Percentiles rank a stretch among this genome's conserved stretches.
phyloP scores from a whole-genome alignment of 352 stramenopile species.

The Globisporangium irregulare region DNA sequence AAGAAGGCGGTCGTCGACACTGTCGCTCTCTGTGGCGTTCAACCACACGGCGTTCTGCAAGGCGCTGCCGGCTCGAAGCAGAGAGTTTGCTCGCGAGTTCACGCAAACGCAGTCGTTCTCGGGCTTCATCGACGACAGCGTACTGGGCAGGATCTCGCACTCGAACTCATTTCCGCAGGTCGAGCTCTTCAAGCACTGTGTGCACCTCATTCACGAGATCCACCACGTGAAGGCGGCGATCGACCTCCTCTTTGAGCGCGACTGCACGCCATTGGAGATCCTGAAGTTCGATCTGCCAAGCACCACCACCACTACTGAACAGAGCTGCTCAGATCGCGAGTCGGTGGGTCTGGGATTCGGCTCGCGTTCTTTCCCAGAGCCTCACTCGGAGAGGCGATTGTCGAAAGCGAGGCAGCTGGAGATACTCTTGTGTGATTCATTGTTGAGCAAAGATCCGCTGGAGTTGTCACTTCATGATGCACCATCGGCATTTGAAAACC shows the following conservation, averaged over 20 bases:
- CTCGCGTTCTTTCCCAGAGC: not conserved
- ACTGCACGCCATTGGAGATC: slow-evolving; percentile 33
- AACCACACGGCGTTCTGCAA: slow-evolving; percentile 44
- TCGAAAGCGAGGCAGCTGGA: slow-evolving; percentile 2
- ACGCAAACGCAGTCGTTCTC: slow-evolving; percentile 61
- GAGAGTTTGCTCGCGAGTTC: slow-evolving; percentile 47
- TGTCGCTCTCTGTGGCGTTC: slow-evolving; percentile 54
- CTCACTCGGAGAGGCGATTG: not conserved
- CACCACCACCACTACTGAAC: not conserved
- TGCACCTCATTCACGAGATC: slow-evolving; percentile 50
- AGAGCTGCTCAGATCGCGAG: not conserved
- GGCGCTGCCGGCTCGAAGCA: slow-evolving; percentile 15
- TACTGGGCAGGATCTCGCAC: slow-evolving; percentile 38
- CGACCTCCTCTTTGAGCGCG: slow-evolving; percentile 54
- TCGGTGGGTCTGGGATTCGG: not conserved
- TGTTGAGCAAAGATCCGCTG: not conserved
- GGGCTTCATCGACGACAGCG: slow-evolving; percentile 60
- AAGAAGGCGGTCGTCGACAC: slow-evolving; percentile 40
- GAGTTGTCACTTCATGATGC: not conserved
- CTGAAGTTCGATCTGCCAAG: slow-evolving; percentile 32
- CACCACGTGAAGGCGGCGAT: slow-evolving; percentile 32
- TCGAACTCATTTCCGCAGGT: slow-evolving; percentile 30
- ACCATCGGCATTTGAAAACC: not conserved
- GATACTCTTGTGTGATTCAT: not conserved
- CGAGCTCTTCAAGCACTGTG: slow-evolving; percentile 63